These are phyloP conservation scores for Marsdenia floribunda DNA, from an alignment of 257 asterid species.

Conservation along the genomic window DNA sequence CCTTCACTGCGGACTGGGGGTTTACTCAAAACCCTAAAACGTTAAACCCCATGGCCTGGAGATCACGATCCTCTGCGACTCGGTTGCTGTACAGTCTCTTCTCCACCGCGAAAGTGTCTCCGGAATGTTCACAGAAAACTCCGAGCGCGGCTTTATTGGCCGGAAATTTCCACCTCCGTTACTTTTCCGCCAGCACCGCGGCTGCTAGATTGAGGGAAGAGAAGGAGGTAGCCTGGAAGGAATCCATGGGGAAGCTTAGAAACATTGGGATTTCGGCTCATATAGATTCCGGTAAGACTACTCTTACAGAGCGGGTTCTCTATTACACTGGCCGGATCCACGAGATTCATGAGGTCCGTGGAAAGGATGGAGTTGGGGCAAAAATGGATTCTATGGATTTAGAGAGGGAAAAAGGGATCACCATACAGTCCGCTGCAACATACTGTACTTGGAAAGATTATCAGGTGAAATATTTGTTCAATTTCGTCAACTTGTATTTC, in stretches of 20 bases:
- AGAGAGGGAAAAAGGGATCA: constrained; percentile 98
- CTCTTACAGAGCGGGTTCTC: constrained; percentile 84
- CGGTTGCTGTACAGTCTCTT: constrained; percentile 59
- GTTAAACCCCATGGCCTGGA: constrained; percentile 47
- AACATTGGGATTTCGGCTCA: constrained; percentile 97
- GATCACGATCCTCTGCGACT: constrained; percentile 57
- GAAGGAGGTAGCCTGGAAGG: constrained; percentile 78
- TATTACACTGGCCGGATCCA: constrained; percentile 95
- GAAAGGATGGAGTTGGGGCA: constrained; percentile 97
- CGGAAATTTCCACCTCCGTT: constrained; percentile 54
- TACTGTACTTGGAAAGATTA: constrained; percentile 90
- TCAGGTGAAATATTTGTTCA: constrained; percentile 44
- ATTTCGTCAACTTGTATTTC: neutral
- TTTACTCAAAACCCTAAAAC: constrained; percentile 45
- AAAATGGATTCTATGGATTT: constrained; percentile 99
- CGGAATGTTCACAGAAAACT: constrained; percentile 23
- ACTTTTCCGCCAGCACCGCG: constrained; percentile 64
- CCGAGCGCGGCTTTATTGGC: constrained; percentile 47
- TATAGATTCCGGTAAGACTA: constrained; percentile 94
- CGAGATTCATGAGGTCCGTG: constrained; percentile 94
- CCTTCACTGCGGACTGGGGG: constrained; percentile 32
- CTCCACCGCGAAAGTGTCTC: constrained; percentile 19
- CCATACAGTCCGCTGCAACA: constrained; percentile 97
- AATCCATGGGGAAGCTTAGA: constrained; percentile 68
- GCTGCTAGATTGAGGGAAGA: constrained; percentile 70